phyloP scores from a whole-genome alignment of 495 filamentous ascomycete species.

The Hypoxylon fuscum region DNA sequence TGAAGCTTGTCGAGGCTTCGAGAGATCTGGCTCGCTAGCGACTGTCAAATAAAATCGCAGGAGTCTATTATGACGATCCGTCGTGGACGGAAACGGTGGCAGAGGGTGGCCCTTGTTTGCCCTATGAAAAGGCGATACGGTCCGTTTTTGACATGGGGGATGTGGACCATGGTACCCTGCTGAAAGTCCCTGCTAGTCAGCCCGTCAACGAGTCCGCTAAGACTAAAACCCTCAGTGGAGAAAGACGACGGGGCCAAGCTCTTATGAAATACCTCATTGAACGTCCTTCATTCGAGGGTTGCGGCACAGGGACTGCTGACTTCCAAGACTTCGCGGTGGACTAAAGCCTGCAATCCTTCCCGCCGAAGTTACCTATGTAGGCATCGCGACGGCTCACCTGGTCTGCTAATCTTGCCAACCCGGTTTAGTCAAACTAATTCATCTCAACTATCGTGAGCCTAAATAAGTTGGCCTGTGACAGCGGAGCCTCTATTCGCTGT shows the following conservation, averaged over 20 bases:
- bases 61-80: constrained; percentile 43
- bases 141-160: constrained; percentile 41
- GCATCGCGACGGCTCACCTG: constrained; percentile 37
- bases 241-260: constrained; percentile 31
- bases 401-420: constrained; percentile 37
- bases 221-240: constrained; percentile 41
- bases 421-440: constrained; percentile 31
- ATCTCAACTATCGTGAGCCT: constrained; percentile 38
- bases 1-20: constrained; percentile 28
- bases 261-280: constrained; percentile 44
- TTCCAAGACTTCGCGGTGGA: constrained; percentile 20
- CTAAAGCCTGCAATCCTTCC: constrained; percentile 34
- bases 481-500: constrained; percentile 28
- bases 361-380: constrained; percentile 39
- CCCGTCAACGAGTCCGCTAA: constrained; percentile 41
- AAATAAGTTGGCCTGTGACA: constrained; percentile 29
- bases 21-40: constrained; percentile 42
- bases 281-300: constrained; percentile 33
- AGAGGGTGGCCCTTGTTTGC: constrained; percentile 46
- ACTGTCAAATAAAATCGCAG: constrained; percentile 44
- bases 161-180: constrained; percentile 45
- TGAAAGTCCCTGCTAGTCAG: constrained; percentile 45
- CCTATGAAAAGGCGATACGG: constrained; percentile 47
- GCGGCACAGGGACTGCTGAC: constrained; percentile 36
- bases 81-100: constrained; percentile 44